Conservation (phyloP, 345 rosid species). For the Eucalyptus regnans region DNA sequence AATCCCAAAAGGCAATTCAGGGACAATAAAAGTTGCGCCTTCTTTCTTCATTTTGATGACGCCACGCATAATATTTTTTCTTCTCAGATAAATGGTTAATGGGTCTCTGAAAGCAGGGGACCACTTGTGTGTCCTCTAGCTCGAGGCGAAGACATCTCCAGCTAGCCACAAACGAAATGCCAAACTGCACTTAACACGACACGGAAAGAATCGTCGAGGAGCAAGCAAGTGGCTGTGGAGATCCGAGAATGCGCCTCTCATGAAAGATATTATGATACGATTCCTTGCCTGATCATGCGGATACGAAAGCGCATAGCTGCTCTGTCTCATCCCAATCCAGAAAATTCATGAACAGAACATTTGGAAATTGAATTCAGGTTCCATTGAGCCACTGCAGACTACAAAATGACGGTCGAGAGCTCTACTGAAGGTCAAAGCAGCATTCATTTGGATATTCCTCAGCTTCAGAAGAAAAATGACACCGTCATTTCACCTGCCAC, state of each 20-base stretch:
- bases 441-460: slow-evolving; percentile 11
- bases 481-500: background rate
- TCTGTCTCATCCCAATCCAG: too few relatives aligned
- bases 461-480: background rate
- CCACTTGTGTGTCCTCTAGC: background rate
- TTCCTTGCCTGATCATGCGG: background rate
- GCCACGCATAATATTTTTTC: background rate
- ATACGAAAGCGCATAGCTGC: background rate
- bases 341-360: too few relatives aligned
- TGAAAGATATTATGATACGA: background rate
- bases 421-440: slow-evolving; percentile 74
- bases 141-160: background rate
- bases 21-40: background rate
- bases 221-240: background rate
- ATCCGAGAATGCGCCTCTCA: background rate
- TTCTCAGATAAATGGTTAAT: background rate
- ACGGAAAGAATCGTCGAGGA: background rate
- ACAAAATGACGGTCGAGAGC: slow-evolving; percentile 22
- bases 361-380: too few relatives aligned
- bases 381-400: background rate
- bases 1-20: background rate
- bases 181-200: background rate
- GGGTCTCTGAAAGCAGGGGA: background rate
- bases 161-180: background rate
- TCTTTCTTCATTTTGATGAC: background rate